phyloP scores from a whole-genome alignment of 805 yeast species.

The Wickerhamiella bombiphila region DNA sequence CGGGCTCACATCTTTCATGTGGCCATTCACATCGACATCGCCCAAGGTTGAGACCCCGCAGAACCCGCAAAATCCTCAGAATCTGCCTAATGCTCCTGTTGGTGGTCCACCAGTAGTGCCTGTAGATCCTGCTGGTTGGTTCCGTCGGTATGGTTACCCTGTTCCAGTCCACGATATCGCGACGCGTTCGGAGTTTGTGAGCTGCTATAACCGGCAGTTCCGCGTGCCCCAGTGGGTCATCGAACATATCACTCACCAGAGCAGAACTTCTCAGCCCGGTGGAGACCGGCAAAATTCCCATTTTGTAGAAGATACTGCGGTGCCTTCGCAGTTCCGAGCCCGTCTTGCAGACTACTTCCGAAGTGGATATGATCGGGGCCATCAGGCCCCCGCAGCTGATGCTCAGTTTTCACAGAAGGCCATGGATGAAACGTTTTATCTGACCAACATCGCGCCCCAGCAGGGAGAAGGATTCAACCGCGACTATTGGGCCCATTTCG shows the following conservation, averaged over 20 bases:
- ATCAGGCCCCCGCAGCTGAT: slow-evolving; percentile 95
- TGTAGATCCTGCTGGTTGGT: slow-evolving; percentile 65
- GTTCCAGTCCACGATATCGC: slow-evolving; percentile 84
- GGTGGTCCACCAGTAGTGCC: background rate
- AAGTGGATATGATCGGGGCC: slow-evolving; percentile 94
- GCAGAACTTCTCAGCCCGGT: slow-evolving; percentile 25
- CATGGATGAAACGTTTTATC: slow-evolving; percentile 85
- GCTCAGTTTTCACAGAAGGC: slow-evolving; percentile 83
- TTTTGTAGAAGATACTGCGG: slow-evolving; percentile 72
- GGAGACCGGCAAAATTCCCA: slow-evolving; percentile 66
- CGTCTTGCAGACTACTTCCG: slow-evolving; percentile 75
- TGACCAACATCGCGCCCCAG: slow-evolving; percentile 91
- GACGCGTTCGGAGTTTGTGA: slow-evolving; percentile 58
- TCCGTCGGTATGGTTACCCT: slow-evolving; percentile 80
- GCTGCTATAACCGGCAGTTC: slow-evolving; percentile 72
- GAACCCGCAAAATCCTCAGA: too few relatives aligned
- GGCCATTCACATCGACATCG: too few relatives aligned
- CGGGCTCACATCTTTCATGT: too few relatives aligned
- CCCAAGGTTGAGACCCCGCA: too few relatives aligned
- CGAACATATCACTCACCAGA: slow-evolving; percentile 72
- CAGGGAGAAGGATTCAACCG: slow-evolving; percentile 96
- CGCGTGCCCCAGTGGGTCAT: slow-evolving; percentile 68
- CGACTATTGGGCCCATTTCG: slow-evolving; percentile 96
- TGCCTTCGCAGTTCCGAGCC: slow-evolving; percentile 68
- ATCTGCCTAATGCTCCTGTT: too few relatives aligned